Percentiles rank a stretch among this genome's conserved stretches.
phyloP scores from a whole-genome alignment of 1,139 yeast species.

The Zygoascus hellenicus region DNA sequence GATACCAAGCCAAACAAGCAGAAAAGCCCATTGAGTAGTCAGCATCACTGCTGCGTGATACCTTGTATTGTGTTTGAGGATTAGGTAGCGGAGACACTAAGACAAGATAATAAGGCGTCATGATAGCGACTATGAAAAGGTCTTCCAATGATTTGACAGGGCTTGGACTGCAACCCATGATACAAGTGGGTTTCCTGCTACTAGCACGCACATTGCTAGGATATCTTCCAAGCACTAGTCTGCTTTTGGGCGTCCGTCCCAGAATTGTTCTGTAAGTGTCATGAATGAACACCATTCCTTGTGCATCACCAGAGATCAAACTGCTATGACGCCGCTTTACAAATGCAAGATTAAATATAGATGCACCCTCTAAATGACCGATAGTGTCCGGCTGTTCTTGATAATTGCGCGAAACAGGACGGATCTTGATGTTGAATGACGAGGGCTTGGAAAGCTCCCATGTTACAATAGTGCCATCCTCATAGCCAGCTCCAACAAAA shows the following conservation, averaged over 20 bases:
- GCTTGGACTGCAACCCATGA: conserved; percentile 45
- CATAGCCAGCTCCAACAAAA: conserved; percentile 43
- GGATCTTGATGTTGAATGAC: conserved; percentile 33
- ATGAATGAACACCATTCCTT: conserved; percentile 58
- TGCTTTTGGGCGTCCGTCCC: conserved; percentile 46
- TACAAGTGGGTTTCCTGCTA: conserved; percentile 29
- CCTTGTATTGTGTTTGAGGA: conserved; percentile 49
- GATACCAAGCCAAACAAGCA: conserved; percentile 59
- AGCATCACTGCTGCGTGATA: conserved; percentile 42
- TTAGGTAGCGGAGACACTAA: conserved; percentile 53
- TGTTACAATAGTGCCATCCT: conserved; percentile 41
- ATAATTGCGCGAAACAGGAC: conserved; percentile 29
- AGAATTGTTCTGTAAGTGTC: conserved; percentile 51
- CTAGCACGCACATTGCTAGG: conserved; percentile 21
- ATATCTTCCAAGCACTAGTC: conserved; percentile 49
- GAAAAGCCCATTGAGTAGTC: conserved; percentile 35
- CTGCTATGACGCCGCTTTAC: conserved; percentile 53
- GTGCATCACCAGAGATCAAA: conserved; percentile 51
- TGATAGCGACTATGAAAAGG: conserved; percentile 55
- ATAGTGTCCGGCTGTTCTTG: conserved; percentile 26
- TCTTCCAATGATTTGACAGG: conserved; percentile 43
- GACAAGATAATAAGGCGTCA: conserved; percentile 48
- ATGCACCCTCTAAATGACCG: conserved; percentile 49
- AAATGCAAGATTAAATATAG: conserved; percentile 49
- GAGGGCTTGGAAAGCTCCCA: conserved; percentile 41